These are phyloP conservation scores for Aspergillus novoparasiticus DNA, from an alignment of 2,329 filamentous ascomycete genomes.

Conservation along the genomic window DNA sequence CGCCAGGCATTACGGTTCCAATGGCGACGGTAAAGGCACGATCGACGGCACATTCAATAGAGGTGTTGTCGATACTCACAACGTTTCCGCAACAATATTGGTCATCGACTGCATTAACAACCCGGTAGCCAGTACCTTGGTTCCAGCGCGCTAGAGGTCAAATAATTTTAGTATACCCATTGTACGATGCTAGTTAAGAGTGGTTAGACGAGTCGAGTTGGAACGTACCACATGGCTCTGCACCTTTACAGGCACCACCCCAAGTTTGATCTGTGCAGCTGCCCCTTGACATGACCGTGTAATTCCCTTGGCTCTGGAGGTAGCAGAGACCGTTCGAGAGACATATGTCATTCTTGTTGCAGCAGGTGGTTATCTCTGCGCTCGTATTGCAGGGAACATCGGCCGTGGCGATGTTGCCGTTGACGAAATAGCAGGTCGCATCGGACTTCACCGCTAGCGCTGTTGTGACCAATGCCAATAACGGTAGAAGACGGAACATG, in stretches of 20 bases:
- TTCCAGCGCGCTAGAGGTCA: slow-evolving; percentile 7
- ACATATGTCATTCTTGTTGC: slow-evolving; percentile 21
- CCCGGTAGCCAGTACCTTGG: slow-evolving; percentile 9
- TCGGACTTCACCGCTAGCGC: background rate
- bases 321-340: slow-evolving; percentile 24
- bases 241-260: slow-evolving; percentile 10
- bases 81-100: slow-evolving; percentile 22
- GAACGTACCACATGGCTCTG: slow-evolving; percentile 19
- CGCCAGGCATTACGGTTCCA: slow-evolving; percentile 16
- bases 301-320: slow-evolving; percentile 11
- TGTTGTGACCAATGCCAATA: background rate
- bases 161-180: background rate
- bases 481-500: background rate
- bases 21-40: slow-evolving; percentile 10
- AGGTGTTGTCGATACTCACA: slow-evolving; percentile 7
- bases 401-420: background rate
- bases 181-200: background rate
- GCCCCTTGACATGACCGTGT: slow-evolving; percentile 16
- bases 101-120: slow-evolving; percentile 16
- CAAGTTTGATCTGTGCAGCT: slow-evolving; percentile 22
- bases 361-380: slow-evolving; percentile 10
- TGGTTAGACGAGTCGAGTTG: background rate
- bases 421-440: slow-evolving; percentile 5
- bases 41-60: slow-evolving; percentile 7
- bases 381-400: slow-evolving; percentile 5